Base-by-base conservation (phyloP, 768 basidiomycete genomes). In the Trametopsis cervina region DNA sequence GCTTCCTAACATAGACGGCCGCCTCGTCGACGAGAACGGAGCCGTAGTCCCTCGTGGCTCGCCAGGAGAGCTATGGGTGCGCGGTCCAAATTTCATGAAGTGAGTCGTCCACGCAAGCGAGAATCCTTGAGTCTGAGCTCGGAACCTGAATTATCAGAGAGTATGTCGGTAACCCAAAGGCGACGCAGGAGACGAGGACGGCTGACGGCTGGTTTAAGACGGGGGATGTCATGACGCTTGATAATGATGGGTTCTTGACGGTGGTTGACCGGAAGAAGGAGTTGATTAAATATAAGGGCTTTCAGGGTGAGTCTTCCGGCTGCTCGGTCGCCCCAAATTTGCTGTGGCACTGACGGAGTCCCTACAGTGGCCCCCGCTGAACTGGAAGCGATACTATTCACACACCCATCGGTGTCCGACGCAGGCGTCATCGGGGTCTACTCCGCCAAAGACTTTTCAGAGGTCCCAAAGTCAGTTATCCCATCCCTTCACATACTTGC, bases 51-150 rank as follows among this genome's bases (percentile, higher is more conserved):
- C 62, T 4, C 66, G 67, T 29, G 81, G 81, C 0, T 69, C 80
- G 44, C 68, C 76, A 0, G 89, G 92, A 11, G 91, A 94, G 63
- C 62, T 94, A 11, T 92, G 89, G 88, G 46, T 92, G 2, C 73
- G 80, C 39, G 89, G 90, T 0, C 82, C 85, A 3, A 77, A 69
- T 2, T 69, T 92, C 33, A 90, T 91, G 86, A 90, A 89, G 72
- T 48, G 17, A 4, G 46, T 39, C 5, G 29, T 15, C 15, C n/a
- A n/a, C n/a, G n/a, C n/a, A n/a, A n/a, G n/a, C n/a, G n/a, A 76
- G 69, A 1, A 69, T 92, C 27, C 89, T 91, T 86, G 89, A 89
- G 71, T 40, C n/a, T n/a, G 17, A 40, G 39, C 39, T 15, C 17
- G 22, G 29, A 33, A 33, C 7, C 29, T 15, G 15, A 33, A 33